Evolutionary conservation across 2,329 filamentous ascomycete genomes (phyloP).

Genomic region (Cladosporium sp.): DNA sequence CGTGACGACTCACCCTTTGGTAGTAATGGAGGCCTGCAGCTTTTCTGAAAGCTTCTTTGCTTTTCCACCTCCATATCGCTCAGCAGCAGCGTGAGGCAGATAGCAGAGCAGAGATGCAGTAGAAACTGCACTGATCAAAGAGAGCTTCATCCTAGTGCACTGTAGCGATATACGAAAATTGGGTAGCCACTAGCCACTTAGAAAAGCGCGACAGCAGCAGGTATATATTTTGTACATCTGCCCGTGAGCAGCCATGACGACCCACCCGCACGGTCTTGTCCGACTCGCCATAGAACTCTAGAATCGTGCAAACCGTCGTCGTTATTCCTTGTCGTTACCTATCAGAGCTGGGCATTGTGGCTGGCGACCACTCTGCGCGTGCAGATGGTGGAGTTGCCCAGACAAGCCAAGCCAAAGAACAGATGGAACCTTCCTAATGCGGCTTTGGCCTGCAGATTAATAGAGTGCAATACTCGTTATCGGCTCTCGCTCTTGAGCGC

Average conservation of each 20-base stretch:
- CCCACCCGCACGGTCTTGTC: conserved; percentile 3
- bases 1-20: not conserved
- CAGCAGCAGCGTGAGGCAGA: not conserved
- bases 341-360: conserved; percentile 3
- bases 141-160: not conserved
- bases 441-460: conserved; percentile 4
- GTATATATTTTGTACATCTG: not conserved
- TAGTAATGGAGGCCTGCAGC: conserved; percentile 16
- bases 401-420: conserved; percentile 2
- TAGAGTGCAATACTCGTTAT: not conserved
- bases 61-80: conserved; percentile 2
- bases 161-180: not conserved
- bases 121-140: conserved; percentile 2
- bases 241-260: not conserved
- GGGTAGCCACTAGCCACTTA: not conserved
- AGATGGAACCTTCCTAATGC: conserved; percentile 11
- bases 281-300: not conserved
- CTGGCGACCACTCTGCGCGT: not conserved
- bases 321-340: conserved; percentile 5
- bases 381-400: conserved; percentile 6
- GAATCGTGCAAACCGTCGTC: not conserved
- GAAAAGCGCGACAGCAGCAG: not conserved
- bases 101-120: conserved; percentile 8
- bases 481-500: not conserved
- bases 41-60: conserved; percentile 11